Evolutionary conservation across 768 basidiomycete species (phyloP).

Genomic region (Thelephora ganbajun): DNA sequence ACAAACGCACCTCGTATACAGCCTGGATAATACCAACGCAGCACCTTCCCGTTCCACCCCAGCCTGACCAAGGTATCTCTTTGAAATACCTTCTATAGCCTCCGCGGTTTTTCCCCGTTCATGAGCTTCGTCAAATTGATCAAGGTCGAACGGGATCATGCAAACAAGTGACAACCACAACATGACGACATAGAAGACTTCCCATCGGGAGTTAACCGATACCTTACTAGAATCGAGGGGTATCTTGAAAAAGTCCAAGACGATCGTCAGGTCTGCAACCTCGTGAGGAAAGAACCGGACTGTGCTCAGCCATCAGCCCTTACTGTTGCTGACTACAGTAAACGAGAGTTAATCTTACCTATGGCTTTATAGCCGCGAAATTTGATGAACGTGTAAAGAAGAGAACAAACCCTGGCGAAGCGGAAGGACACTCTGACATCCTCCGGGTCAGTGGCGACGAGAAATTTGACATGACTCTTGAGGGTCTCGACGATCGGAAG

Average conservation of each 20-base stretch:
- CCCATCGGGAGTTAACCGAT: conserved; percentile 44
- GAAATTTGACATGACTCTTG: conserved; percentile 34
- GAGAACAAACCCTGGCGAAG: conserved; percentile 36
- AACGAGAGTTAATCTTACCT: conserved; percentile 35
- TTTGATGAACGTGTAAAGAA: conserved; percentile 76
- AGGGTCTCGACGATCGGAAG: conserved; percentile 56
- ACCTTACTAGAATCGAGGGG: conserved; percentile 24
- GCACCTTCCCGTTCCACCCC: conserved; percentile 82
- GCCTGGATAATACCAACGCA: conserved; percentile 62
- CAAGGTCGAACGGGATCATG: conserved; percentile 86
- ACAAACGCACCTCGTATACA: conserved; percentile 59
- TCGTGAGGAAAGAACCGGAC: conserved; percentile 93
- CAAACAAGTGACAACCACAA: conserved; percentile 92
- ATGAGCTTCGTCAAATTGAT: conserved; percentile 62
- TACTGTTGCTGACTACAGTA: neutral
- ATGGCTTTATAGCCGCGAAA: conserved; percentile 85
- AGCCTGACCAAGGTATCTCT: conserved; percentile 41
- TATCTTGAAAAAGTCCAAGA: conserved; percentile 47
- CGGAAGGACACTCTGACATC: conserved; percentile 12
- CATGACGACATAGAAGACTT: conserved; percentile 68
- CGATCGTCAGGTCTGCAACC: conserved; percentile 66
- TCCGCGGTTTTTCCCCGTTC: conserved; percentile 38
- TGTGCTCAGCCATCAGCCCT: conserved; percentile 18
- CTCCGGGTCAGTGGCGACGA: conserved; percentile 5
- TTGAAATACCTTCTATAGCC: conserved; percentile 44